Percentiles rank a stretch among this genome's conserved stretches.
Evolutionary conservation across 805 yeast species (phyloP).

Genomic region (Blastobotrys terrestris): DNA sequence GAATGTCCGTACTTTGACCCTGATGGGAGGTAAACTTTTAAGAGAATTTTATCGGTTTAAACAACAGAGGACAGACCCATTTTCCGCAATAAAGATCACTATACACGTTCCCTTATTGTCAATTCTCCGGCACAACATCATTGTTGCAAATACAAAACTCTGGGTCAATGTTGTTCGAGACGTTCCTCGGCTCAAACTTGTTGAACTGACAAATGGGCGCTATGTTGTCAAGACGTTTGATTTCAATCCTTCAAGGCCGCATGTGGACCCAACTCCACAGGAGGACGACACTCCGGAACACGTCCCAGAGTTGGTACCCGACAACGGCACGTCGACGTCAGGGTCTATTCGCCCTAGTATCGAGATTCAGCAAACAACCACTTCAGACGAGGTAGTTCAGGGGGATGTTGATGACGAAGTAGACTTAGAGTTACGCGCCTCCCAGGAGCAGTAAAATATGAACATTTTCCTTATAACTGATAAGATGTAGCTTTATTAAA

Average conservation of each 20-base stretch:
- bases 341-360: too few relatives aligned
- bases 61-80: neutral
- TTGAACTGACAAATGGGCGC: neutral
- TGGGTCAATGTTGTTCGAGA: neutral
- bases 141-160: neutral
- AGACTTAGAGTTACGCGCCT: too few relatives aligned
- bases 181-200: neutral
- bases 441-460: too few relatives aligned
- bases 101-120: neutral
- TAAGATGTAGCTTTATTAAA: too few relatives aligned
- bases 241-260: neutral
- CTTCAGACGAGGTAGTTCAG: too few relatives aligned
- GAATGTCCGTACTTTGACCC: neutral
- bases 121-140: neutral
- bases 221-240: neutral
- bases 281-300: neutral
- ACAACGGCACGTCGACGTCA: too few relatives aligned
- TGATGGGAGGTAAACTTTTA: neutral
- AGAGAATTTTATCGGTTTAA: neutral
- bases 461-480: too few relatives aligned
- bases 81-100: neutral
- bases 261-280: neutral
- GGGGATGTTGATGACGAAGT: too few relatives aligned
- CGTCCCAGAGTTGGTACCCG: too few relatives aligned
- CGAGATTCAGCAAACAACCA: too few relatives aligned